Base-by-base conservation (phyloP, 192 early-diverging fungal genomes). In the Geosiphon pyriformis region DNA sequence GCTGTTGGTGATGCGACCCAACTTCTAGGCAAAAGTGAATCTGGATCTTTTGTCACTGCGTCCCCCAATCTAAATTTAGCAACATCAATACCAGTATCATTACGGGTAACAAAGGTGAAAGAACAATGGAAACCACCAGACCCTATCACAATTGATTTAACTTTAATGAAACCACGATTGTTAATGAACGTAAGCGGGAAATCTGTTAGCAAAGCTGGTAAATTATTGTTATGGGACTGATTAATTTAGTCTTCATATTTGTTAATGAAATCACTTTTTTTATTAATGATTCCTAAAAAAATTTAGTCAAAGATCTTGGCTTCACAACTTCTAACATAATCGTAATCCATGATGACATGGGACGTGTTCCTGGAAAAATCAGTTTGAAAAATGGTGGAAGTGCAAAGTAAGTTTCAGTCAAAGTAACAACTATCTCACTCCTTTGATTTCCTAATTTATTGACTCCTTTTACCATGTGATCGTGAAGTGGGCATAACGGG, bases 271-370 rank as follows among this genome's bases (percentile, higher is more conserved):
- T 11, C 11, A 50, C 0, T 23, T 57, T 34, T 27, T 25, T 31
- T 11, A n/a, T 29, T 72, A 54, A 54, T 10, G 6, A 54, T 22
- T 32, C 7, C 1, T 27, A 20, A 52, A 25, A 22, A 34, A 15
- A 7, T 42, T 26, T 47, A 84, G 85, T 74, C 3, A 70, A 61
- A 18, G 82, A 83, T 6, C 67, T 85, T 8, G 52, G 67, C 17
- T 72, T 89, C 7, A 47, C 71, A 0, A 31, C 64, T 0, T 64
- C 67, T 7, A 70, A 89, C 35, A 57, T 88, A 0, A 73, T 87
- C 48, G 76, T 92, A 0, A 69, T 90, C 3, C 90, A 92, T 69
- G 90, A 92, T 55, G 90, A 92, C 67, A 69, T 92, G 70, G 78
- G 90, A 52, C 78, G 86, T 17, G 77, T 79, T n/a, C 58, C 89